Evolutionary conservation across 257 asterid genomes (phyloP), one percentile per base, ranked within the genome.

Genomic region (Gynochthodes officinalis): DNA sequence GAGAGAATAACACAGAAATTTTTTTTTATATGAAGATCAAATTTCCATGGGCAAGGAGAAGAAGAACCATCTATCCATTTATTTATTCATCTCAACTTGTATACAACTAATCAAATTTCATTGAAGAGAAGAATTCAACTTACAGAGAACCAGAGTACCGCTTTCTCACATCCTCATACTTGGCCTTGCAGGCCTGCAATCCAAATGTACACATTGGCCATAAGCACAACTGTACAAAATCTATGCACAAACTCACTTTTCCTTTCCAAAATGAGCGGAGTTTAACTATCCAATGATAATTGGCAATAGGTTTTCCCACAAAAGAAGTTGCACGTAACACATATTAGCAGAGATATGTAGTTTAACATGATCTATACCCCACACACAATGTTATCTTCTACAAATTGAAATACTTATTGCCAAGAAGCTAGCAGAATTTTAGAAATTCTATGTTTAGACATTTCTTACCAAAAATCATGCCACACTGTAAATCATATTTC

Each of bases 141-240:
- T 84, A 92, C 96, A 46, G 74, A 77, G 91, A 79, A 72, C 96
- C 90, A 58, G 90, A 83, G 75, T 86, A 88, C 72, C 82, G 89
- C 87, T 79, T 86, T 79, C 80, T 88, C 79, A 87, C 79, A 37
- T 86, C 91, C 78, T 90, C 91, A 71, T 88, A 90, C 87, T 83
- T 92, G 78, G 87, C 84, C 81, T 81, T 90, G 87, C 98, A 92
- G 73, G 79, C 96, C 98, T 92, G 91, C 82, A 82, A 71, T 79
- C 39, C 14, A 44, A 76, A n/a, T 48, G 39, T 16, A 64, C 60
- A 61, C 2, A 57, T 28, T 33, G 39, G 55, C 10, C 23, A 61
- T 35, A 33, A 27, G 37, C 21, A 46, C 14, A 35, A 4, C 21
- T 10, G 62, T 14, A 44, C 28, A 35, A 23, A 21, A 54, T 37